Evolutionary conservation across 176 grass and related monocot species (phyloP).

Genomic region (Eleusine indica): DNA sequence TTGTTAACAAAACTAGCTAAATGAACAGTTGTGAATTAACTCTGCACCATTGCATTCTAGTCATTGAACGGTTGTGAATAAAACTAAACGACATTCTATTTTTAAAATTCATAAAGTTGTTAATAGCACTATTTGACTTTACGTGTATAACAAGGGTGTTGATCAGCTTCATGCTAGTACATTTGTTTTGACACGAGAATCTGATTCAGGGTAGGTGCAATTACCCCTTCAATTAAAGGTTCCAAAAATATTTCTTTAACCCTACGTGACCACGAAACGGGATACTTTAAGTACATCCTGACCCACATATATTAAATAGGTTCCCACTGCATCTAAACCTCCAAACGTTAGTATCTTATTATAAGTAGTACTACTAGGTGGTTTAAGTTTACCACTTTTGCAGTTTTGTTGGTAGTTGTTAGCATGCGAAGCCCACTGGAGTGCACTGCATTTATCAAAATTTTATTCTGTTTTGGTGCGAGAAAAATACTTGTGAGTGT

Average conservation of each 20-base stretch:
- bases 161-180: neutral
- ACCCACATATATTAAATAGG: neutral
- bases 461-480: neutral
- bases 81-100: too few species aligned
- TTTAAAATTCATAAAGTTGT: too few species aligned
- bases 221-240: conserved; percentile 30
- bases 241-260: neutral
- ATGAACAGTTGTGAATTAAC: too few species aligned
- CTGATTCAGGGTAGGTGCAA: neutral
- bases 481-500: neutral
- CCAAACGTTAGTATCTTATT: neutral
- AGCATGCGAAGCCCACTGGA: neutral
- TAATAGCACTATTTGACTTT: neutral
- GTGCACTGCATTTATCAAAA: neutral
- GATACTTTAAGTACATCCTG: neutral
- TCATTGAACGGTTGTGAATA: too few species aligned
- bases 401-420: neutral
- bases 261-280: conserved; percentile 2
- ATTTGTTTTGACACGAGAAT: neutral
- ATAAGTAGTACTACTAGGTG: neutral
- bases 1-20: too few species aligned
- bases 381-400: conserved; percentile 4
- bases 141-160: neutral
- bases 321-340: neutral
- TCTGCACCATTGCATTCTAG: too few species aligned